These are phyloP conservation scores for Daucus carota DNA, from an alignment of 129 eudicot species.

Conservation along the genomic window DNA sequence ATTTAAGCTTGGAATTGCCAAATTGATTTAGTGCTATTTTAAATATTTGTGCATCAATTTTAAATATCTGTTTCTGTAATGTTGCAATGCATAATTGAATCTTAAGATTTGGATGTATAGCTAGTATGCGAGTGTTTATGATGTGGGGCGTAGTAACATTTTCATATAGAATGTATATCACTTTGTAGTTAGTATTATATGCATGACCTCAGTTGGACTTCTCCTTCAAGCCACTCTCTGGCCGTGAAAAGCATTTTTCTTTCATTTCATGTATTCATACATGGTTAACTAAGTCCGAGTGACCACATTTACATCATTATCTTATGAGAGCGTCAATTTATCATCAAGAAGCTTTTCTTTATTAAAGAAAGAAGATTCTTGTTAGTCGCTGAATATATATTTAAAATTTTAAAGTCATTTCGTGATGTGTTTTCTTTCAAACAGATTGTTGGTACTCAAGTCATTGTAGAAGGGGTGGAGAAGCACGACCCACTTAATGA, in stretches of 20 bases:
- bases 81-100: not conserved
- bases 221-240: not conserved
- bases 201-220: not conserved
- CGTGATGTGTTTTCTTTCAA: not conserved
- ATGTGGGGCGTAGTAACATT: not conserved
- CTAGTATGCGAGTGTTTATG: not conserved
- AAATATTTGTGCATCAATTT: not conserved
- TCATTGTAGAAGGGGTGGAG: slow-evolving; percentile 82
- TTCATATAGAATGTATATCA: not conserved
- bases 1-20: not conserved
- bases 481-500: slow-evolving; percentile 77
- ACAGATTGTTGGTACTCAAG: slow-evolving; percentile 74
- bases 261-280: not conserved
- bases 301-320: not conserved
- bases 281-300: not conserved
- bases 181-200: not conserved
- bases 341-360: not conserved
- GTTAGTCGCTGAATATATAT: not conserved
- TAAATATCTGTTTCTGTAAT: too few species aligned
- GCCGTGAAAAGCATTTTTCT: not conserved
- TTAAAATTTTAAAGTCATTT: not conserved
- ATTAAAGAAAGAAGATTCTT: not conserved
- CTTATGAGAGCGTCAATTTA: not conserved
- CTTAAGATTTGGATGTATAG: not conserved
- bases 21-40: not conserved